Evolutionary conservation across 371 early-diverging fungal species (phyloP).

Genomic region (Massospora cicadina): DNA sequence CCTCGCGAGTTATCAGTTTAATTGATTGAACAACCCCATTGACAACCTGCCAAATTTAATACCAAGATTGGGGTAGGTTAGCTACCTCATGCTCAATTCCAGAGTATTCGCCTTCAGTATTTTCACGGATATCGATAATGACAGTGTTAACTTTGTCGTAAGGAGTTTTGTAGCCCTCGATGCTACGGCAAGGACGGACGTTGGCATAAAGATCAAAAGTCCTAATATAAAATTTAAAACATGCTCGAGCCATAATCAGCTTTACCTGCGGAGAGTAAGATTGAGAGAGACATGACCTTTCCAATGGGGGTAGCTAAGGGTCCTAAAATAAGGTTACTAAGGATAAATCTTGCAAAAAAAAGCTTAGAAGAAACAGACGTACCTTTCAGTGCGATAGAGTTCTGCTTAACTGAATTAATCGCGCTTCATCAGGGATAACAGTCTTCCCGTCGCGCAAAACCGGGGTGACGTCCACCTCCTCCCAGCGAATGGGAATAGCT

Average conservation of each 20-base stretch:
- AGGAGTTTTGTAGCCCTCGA: constrained; percentile 86
- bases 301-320: constrained; percentile 96
- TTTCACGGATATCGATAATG: constrained; percentile 86
- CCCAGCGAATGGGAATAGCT: constrained; percentile 92
- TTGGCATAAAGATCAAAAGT: constrained; percentile 97
- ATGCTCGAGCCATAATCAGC: neutral
- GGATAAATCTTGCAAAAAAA: neutral
- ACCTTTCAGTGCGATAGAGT: constrained; percentile 93
- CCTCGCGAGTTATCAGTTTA: constrained; percentile 93
- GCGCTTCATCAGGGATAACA: constrained; percentile 79
- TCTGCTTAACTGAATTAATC: constrained; percentile 77
- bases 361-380: neutral
- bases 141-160: constrained; percentile 95
- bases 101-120: constrained; percentile 98
- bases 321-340: constrained; percentile 18
- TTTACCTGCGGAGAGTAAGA: constrained; percentile 74
- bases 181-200: constrained; percentile 91
- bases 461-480: constrained; percentile 88
- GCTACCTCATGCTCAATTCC: constrained; percentile 89
- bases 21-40: constrained; percentile 95
- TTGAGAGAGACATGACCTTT: constrained; percentile 97
- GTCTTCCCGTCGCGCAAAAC: constrained; percentile 81
- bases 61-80: neutral
- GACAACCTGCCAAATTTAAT: constrained; percentile 38
- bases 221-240: constrained; percentile 16